These are phyloP conservation scores for Mortierella sp. DNA, from an alignment of 371 early-diverging fungal species.

Conservation along the genomic window DNA sequence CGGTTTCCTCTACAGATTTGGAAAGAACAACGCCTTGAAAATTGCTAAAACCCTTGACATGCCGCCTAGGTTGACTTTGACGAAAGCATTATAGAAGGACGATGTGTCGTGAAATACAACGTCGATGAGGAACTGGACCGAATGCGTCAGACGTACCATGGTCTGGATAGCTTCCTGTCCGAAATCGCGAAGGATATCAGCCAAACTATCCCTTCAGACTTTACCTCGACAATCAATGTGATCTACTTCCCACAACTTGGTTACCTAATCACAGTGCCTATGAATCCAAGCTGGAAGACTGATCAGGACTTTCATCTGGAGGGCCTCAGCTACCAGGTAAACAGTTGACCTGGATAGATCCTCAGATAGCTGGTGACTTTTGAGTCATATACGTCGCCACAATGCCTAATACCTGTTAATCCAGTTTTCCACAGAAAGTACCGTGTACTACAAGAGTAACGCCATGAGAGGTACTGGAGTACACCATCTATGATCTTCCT, in stretches of 20 bases:
- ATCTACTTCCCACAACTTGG: constrained; percentile 89
- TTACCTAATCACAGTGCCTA: constrained; percentile 76
- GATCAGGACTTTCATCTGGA: constrained; percentile 56
- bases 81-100: constrained; percentile 63
- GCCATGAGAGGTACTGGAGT: constrained; percentile 67
- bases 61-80: constrained; percentile 76
- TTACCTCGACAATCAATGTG: constrained; percentile 69
- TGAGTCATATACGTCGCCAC: no score
- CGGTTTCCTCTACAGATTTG: not conserved
- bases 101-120: constrained; percentile 67
- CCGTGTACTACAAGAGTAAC: constrained; percentile 78
- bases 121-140: constrained; percentile 75
- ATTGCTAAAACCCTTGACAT: not conserved
- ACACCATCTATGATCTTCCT: not conserved
- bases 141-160: constrained; percentile 67
- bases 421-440: constrained; percentile 76
- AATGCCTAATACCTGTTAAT: no score
- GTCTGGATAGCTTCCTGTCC: constrained; percentile 66
- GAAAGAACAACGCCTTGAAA: not conserved
- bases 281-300: constrained; percentile 57
- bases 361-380: no score
- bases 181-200: constrained; percentile 71
- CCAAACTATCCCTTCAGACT: constrained; percentile 58
- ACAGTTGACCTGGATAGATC: no score
- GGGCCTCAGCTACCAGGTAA: constrained; percentile 57